These are phyloP conservation scores for Shiraia sp. DNA, from an alignment of 2,329 filamentous ascomycete species.

Conservation along the genomic window DNA sequence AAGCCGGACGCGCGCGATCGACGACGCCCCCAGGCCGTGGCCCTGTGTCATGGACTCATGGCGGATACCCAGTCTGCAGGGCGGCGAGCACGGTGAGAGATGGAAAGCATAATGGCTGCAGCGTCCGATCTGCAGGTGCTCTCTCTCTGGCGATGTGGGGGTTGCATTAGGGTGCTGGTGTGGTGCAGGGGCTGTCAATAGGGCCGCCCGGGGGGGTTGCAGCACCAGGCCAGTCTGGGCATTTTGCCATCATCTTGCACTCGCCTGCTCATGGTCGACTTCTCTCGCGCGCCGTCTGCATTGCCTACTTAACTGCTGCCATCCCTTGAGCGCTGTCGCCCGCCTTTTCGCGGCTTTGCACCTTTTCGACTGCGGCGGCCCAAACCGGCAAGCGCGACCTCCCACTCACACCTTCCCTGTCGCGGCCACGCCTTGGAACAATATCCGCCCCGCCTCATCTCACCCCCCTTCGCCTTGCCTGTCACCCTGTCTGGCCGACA, in stretches of 20 bases:
- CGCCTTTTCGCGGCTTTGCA: slow-evolving; percentile 17
- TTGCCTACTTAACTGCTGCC: slow-evolving; percentile 1
- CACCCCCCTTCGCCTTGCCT: no score
- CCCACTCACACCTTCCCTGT: slow-evolving; percentile 1
- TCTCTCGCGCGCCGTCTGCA: no score
- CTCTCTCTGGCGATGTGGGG: slow-evolving; percentile 25
- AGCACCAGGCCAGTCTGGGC: no score
- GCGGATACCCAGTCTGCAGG: no score
- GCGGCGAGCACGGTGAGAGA: slow-evolving; percentile 2
- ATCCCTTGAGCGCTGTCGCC: slow-evolving; percentile 14
- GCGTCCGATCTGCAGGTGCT: slow-evolving; percentile 28
- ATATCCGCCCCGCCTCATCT: no score
- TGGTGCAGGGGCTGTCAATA: slow-evolving; percentile 22
- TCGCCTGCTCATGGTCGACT: slow-evolving; percentile 20
- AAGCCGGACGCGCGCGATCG: no score
- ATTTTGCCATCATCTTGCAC: slow-evolving; percentile 12
- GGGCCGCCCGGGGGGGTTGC: slow-evolving; percentile 5
- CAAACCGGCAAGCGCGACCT: neutral
- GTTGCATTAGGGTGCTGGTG: slow-evolving; percentile 8
- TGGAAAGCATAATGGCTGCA: slow-evolving; percentile 12
- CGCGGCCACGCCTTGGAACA: neutral
- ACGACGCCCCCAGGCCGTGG: no score
- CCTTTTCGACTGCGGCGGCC: no score
- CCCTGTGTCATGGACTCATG: no score
- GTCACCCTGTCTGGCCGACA: no score